Percentiles rank a stretch among this genome's conserved stretches.
These are phyloP conservation scores for Irpex lacteus DNA, from an alignment of 1,284 basidiomycete genomes.

Conservation along the genomic window DNA sequence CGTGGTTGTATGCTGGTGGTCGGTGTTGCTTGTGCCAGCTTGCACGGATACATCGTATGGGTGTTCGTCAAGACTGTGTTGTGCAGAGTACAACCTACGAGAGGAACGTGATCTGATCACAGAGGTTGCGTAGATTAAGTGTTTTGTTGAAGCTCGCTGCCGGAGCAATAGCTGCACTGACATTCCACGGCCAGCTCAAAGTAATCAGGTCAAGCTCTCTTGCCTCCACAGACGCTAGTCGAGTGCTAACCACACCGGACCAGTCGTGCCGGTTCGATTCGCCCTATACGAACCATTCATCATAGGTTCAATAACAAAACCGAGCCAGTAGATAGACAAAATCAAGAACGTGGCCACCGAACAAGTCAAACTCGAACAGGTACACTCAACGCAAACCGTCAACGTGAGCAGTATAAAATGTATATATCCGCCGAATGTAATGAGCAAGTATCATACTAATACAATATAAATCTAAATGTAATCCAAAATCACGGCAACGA, in stretches of 20 bases:
- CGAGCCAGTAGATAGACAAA: no score
- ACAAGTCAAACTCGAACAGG: no score
- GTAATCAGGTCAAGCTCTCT: background rate
- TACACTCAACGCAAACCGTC: no score
- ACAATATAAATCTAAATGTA: background rate
- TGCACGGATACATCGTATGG: background rate
- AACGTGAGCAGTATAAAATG: no score
- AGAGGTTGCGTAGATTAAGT: background rate
- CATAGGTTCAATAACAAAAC: no score
- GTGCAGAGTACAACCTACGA: background rate
- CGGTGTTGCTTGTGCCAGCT: background rate
- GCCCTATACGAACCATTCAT: no score
- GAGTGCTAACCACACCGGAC: no score
- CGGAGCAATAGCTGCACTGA: background rate
- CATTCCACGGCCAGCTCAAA: background rate
- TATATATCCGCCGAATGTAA: no score
- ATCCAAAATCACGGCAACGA: slow-evolving; percentile 16
- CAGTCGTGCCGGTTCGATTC: no score
- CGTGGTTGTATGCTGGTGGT: background rate
- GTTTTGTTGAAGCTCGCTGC: background rate
- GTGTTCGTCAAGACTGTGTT: background rate
- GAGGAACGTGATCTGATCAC: background rate
- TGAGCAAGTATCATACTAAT: background rate
- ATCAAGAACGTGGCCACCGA: no score
- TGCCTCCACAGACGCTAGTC: background rate